These are phyloP conservation scores for Cercospora sesami DNA, from an alignment of 2,329 filamentous ascomycete genomes.

Conservation along the genomic window DNA sequence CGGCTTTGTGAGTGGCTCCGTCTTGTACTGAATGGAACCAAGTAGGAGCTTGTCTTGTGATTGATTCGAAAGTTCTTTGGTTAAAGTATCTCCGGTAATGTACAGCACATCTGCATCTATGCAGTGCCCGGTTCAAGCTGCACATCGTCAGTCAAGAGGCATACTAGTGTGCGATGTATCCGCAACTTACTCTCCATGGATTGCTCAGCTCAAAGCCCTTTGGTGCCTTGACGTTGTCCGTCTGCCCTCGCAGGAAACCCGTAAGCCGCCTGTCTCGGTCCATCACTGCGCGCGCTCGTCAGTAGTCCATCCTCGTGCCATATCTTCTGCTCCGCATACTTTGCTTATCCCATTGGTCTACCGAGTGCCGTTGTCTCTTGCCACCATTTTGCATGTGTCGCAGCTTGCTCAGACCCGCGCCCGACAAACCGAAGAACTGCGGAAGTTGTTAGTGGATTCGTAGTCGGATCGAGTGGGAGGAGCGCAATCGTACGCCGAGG, in stretches of 20 bases:
- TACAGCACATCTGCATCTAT: neutral
- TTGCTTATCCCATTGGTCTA: constrained; percentile 66
- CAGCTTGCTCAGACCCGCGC: constrained; percentile 58
- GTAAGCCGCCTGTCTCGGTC: constrained; percentile 64
- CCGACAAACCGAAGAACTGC: constrained; percentile 63
- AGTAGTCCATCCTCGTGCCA: neutral
- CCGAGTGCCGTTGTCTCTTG: constrained; percentile 60
- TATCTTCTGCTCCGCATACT: constrained; percentile 34
- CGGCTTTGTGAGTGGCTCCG: neutral
- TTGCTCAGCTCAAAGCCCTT: constrained; percentile 66
- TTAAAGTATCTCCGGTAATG: neutral
- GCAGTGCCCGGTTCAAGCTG: constrained; percentile 20
- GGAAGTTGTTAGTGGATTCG: constrained; percentile 16
- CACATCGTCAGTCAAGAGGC: constrained; percentile 4
- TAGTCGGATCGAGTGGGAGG: neutral
- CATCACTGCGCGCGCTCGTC: constrained; percentile 57
- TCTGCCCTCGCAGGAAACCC: constrained; percentile 61
- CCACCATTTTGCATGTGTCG: constrained; percentile 63
- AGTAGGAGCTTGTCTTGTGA: neutral
- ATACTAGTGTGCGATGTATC: neutral
- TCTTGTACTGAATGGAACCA: neutral
- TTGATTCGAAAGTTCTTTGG: neutral
- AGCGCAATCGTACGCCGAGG: constrained; percentile 50
- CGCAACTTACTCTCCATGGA: constrained; percentile 62
- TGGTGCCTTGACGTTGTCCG: constrained; percentile 59